Conservation (phyloP, 2,329 filamentous ascomycete species). For the Periconia sp. region DNA sequence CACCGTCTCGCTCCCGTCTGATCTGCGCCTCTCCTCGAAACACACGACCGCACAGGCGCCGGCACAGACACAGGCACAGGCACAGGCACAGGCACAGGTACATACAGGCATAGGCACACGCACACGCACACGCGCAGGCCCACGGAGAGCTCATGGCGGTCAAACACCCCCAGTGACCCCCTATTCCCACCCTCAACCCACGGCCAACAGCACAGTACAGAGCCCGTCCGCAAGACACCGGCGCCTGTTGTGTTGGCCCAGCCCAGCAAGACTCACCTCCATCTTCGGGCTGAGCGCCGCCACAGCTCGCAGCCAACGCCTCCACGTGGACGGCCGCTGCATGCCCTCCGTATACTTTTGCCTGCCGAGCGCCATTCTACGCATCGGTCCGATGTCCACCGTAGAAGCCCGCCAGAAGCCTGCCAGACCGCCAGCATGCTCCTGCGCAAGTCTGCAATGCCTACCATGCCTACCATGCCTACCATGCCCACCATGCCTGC, state of each 20-base stretch:
- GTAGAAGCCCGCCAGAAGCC: slow-evolving; percentile 1
- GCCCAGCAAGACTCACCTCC: too few species aligned
- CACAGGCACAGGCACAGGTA: too few species aligned
- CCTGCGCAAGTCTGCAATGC: too few species aligned
- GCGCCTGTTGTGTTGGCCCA: too few species aligned
- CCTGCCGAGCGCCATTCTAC: too few species aligned
- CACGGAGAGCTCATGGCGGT: neutral
- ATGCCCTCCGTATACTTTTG: too few species aligned
- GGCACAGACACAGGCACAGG: too few species aligned
- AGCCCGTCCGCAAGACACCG: neutral
- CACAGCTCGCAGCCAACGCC: neutral
- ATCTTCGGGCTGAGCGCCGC: too few species aligned
- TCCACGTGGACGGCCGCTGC: neutral
- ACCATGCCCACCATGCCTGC: too few species aligned
- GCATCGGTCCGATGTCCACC: neutral
- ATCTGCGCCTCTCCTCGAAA: slow-evolving; percentile 32
- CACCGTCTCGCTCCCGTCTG: slow-evolving; percentile 32
- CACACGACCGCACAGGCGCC: slow-evolving; percentile 15
- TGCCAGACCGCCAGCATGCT: neutral
- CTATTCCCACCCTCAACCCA: neutral
- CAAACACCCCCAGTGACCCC: neutral
- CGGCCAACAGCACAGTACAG: neutral
- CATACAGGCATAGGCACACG: too few species aligned
- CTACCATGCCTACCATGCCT: too few species aligned
- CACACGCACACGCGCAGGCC: too few species aligned